Evolutionary conservation across 768 basidiomycete species (phyloP), one percentile per base, ranked within the genome.

Genomic region (Dioszegia crocea): DNA sequence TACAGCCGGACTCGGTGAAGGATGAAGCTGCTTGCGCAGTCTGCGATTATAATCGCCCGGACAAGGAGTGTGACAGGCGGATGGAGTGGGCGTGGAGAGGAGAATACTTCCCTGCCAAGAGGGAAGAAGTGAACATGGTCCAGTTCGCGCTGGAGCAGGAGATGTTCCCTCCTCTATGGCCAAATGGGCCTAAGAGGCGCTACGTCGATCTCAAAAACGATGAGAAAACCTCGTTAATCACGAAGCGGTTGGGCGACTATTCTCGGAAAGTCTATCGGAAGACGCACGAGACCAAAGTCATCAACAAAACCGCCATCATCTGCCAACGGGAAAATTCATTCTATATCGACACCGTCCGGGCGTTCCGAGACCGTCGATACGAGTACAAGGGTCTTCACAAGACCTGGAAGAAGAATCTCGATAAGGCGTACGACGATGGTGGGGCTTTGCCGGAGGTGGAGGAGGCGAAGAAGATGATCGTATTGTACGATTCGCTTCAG

Each of bases 101-200:
- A 55, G 96, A 98, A 69, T 99, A 87, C 76, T 98, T 98, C 80
- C 96, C 96, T 10, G 92, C 96, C 0, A 89, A 91, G 64, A 81
- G 96, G 19, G 96, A 98, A 78, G 96, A 99, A 72, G 93, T 85
- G 78, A 98, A 98, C 79, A 99, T 99, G 96, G 92, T 99, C 73
- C 87, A 87, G 72, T 89, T 96, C 65, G 96, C 96, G 4, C 80
- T 99, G 43, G 92, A 97, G 71, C 91, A 96, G 72, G 96, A 98
- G 78, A 79, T 80, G 0, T 97, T 99, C 78, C 92, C 94, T 10
- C 81, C 89, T 0, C 88, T 86, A 76, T 83, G 81, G 50, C 83
- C 88, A 0, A 85, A 84, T 30, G 85, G 82, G 2, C 85, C 88
- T 2, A 83, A 85, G 55, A 83, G 96, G 30, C 84, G 85, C 48